Evolutionary conservation across 345 rosid species (phyloP).

Genomic region (Nephelium lappaceum): DNA sequence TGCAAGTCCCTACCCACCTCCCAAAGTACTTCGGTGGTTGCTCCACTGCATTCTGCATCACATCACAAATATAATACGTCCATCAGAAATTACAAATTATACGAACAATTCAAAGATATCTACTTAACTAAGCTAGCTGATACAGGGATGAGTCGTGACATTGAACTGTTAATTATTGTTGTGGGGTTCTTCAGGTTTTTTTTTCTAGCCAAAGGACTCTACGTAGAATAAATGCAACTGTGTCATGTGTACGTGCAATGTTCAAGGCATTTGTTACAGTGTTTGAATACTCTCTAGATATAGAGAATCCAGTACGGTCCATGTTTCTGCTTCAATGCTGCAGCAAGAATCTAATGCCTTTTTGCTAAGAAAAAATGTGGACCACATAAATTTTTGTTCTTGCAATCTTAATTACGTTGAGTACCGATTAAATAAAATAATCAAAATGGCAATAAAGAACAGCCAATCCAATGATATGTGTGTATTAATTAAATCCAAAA

Average conservation of each 20-base stretch:
- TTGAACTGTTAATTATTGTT: not conserved
- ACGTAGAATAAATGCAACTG: too few species aligned
- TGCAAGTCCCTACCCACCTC: constrained; percentile 82
- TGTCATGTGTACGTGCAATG: too few species aligned
- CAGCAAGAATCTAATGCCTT: constrained; percentile 25
- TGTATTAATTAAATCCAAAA: constrained; percentile 7
- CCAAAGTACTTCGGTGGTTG: constrained; percentile 80
- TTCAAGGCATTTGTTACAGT: too few species aligned
- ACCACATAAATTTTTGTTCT: not conserved
- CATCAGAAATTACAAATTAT: constrained; percentile 5
- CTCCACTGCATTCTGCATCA: constrained; percentile 86
- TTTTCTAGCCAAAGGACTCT: too few species aligned
- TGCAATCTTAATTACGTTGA: too few species aligned
- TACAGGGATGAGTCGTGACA: too few species aligned
- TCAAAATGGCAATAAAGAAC: too few species aligned
- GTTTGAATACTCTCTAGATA: not conserved
- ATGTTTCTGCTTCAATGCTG: constrained; percentile 17
- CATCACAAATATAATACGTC: constrained; percentile 16
- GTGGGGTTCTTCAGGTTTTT: not conserved
- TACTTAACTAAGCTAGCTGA: not conserved
- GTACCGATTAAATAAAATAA: too few species aligned
- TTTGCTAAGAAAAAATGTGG: not conserved
- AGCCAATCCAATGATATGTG: too few species aligned
- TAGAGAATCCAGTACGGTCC: constrained; percentile 14
- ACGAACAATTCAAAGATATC: not conserved